Percentiles rank a stretch among this genome's conserved stretches.
Conservation (phyloP, 495 filamentous ascomycete genomes). For the Neurospora sp. region DNA sequence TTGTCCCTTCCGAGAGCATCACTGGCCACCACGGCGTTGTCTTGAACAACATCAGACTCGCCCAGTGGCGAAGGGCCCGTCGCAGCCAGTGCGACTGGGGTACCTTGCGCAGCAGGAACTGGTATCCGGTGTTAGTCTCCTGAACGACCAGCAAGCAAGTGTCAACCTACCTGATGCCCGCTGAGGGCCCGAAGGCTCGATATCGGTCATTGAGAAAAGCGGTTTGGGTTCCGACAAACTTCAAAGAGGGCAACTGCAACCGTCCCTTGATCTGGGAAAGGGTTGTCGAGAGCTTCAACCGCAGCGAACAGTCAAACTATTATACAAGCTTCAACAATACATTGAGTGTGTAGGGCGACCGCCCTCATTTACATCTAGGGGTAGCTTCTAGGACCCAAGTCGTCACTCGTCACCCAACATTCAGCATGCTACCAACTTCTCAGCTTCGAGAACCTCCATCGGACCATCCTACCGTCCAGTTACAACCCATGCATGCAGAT, state of each 20-base stretch:
- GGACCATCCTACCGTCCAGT: background rate
- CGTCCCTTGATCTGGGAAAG: constrained; percentile 2
- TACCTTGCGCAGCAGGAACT: constrained; percentile 4
- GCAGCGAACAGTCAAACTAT: constrained; percentile 7
- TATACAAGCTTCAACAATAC: background rate
- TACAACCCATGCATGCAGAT: background rate
- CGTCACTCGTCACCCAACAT: background rate
- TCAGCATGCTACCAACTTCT: background rate
- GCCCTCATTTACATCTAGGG: background rate
- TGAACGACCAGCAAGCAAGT: background rate
- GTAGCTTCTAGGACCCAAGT: background rate
- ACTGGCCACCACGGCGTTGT: background rate
- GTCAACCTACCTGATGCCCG: constrained; percentile 10
- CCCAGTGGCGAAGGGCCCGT: background rate
- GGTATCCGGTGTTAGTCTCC: constrained; percentile 2
- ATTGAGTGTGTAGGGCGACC: background rate
- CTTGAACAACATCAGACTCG: background rate
- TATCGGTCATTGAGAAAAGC: constrained; percentile 9
- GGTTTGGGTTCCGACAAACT: background rate
- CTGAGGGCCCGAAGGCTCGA: constrained; percentile 7
- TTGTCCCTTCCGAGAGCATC: background rate
- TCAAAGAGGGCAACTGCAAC: background rate
- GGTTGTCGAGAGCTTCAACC: constrained; percentile 12
- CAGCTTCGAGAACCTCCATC: background rate
- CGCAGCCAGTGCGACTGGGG: constrained; percentile 7